Conservation (phyloP, 2,329 filamentous ascomycete species). For the Pseudogymnoascus sp. region DNA sequence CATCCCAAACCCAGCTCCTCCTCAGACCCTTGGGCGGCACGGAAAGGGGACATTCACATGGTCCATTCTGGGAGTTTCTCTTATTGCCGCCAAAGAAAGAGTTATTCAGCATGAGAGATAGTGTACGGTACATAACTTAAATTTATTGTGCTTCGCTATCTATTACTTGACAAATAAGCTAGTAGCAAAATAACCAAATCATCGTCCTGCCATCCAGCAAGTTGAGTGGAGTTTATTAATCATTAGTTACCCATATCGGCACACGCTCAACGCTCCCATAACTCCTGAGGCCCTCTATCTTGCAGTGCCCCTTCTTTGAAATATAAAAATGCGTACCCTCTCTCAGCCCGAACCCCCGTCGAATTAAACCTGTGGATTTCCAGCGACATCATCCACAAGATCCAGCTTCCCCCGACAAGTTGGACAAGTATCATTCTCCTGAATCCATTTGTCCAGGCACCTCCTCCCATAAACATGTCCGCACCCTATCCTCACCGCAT, state of each 20-base stretch:
- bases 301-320: background rate
- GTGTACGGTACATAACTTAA: background rate
- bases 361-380: background rate
- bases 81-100: no score
- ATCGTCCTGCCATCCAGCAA: background rate
- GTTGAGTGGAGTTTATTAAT: background rate
- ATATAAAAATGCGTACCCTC: background rate
- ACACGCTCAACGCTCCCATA: background rate
- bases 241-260: background rate
- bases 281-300: background rate
- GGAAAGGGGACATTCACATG: no score
- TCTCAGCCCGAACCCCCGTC: background rate
- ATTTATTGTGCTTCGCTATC: background rate
- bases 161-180: background rate
- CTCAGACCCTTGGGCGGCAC: no score
- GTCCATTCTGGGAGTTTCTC: no score
- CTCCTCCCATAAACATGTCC: slow-evolving; percentile 7
- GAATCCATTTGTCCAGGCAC: slow-evolving; percentile 9
- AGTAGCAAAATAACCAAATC: background rate
- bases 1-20: no score
- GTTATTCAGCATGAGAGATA: no score
- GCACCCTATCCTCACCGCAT: background rate
- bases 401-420: background rate
- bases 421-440: slow-evolving; percentile 9
- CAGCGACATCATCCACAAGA: background rate